Evolutionary conservation across 768 basidiomycete genomes (phyloP), one percentile per base, ranked within the genome.

Genomic region (Tylopilus subfusipes): DNA sequence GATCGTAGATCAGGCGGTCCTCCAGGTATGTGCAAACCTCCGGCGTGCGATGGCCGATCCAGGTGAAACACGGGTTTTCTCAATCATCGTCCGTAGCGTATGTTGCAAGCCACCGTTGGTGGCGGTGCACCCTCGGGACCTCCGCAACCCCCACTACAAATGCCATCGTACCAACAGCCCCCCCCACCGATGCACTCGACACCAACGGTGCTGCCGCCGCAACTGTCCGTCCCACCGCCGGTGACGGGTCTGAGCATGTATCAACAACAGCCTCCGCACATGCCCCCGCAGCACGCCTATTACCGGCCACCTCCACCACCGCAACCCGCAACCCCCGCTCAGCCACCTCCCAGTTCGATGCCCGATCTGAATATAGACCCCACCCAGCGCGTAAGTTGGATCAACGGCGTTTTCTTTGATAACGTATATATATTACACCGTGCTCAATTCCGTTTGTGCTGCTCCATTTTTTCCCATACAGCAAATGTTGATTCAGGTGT

Each of bases 401-500:
- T 34, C 29, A 53, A 44, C 69, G 34, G 13, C 27, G 9, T 19
- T 4, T 46, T 36, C 31, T 52, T 10, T 10, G 14, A 33, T 24
- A 24, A n/a, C 5, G 12, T 22, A 18, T n/a, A 13, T 24, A 12
- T 19, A n/a, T n/a, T n/a, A n/a, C n/a, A n/a, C 13, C 6, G 22
- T 14, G 14, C 25, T 47, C 19, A 40, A 48, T 12, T 4, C 51
- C 22, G 25, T 27, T 27, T 8, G 16, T 36, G 36, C 19, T 5
- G n/a, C n/a, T n/a, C n/a, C n/a, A n/a, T 12, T 21, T 33, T 44
- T 33, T 11, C n/a, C 8, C 14, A 16, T 42, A 48, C 61, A 89
- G 90, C 79, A 81, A 31, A 89, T 96, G 85, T 68, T 97, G 50
- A 79, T 92, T 71, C 93, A 94, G 73, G 93, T 98, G 0, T 73